These are phyloP conservation scores for Sordaria brevicollis DNA, from an alignment of 495 filamentous ascomycete species.

Conservation along the genomic window DNA sequence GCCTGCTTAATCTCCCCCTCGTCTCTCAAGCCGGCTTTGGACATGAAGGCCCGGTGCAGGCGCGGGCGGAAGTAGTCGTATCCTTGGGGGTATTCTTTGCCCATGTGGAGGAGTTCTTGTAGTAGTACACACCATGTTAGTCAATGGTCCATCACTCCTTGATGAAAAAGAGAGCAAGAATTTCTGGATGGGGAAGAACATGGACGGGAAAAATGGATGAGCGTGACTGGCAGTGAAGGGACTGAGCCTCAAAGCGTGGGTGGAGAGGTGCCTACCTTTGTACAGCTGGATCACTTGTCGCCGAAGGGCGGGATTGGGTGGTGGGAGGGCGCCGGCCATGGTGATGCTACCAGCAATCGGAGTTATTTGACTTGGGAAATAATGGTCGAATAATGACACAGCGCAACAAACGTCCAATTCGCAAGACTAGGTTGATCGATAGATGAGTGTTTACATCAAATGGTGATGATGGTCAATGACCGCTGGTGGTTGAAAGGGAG, in stretches of 20 bases:
- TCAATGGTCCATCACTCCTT: too few relatives aligned
- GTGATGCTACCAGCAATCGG: too few relatives aligned
- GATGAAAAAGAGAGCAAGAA: too few relatives aligned
- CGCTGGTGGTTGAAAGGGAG: not conserved
- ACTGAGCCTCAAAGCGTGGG: too few relatives aligned
- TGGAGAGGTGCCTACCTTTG: conserved; percentile 54
- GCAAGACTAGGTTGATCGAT: too few relatives aligned
- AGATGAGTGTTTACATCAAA: not conserved
- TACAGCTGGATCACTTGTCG: conserved; percentile 80
- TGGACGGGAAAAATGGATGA: not conserved
- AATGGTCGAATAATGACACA: too few relatives aligned
- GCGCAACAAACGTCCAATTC: too few relatives aligned
- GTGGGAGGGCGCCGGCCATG: too few relatives aligned
- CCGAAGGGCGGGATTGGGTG: conserved; percentile 49
- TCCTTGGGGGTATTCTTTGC: conserved; percentile 78
- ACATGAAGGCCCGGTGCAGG: conserved; percentile 75
- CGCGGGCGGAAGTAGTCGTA: conserved; percentile 73
- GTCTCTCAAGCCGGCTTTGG: conserved; percentile 58
- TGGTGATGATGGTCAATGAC: not conserved
- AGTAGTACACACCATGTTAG: not conserved
- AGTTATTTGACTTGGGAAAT: too few relatives aligned
- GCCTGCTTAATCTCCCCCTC: conserved; percentile 64
- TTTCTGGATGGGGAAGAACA: not conserved
- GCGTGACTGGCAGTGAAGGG: too few relatives aligned
- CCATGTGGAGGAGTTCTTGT: conserved; percentile 75